Evolutionary conservation across 345 rosid species (phyloP), one percentile per base, ranked within the genome.

Genomic region (Lepidium aucheri): DNA sequence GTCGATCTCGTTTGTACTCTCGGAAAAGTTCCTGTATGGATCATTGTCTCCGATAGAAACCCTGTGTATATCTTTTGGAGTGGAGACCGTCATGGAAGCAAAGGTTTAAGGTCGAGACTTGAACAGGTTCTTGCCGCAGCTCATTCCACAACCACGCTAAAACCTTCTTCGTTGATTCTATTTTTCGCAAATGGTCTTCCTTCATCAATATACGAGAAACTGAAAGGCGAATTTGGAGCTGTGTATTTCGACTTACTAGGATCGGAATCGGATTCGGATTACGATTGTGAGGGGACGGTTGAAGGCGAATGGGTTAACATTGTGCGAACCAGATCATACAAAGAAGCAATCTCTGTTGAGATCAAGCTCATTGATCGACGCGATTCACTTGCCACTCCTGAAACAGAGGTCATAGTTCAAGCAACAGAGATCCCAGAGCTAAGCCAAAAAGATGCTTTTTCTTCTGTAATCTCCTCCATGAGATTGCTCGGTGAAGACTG

Each of bases 31-130:
- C 92, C 99, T 0, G 92, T 79, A 1, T 94, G 99, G 99, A 70
- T 90, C 32, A 63, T 90, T 14, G 97, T 90, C 16, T 90, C 99
- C 0, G 90, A 90, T 59, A 77, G 97, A 77, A 94, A 94, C 69
- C 95, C 95, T 2, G 78, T 16, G 9, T 85, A 85, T 68, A 66
- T 94, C 44, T 65, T 75, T 4, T 90, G 99, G 99, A 20, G 40
- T 9, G 74, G 58, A 32, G 53, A 69, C 30, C 56, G 69, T 20
- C 65, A 58, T 15, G 78, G 73, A 57, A 41, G 18, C 33, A 85
- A 82, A 73, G 96, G 90, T 17, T 78, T 88, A n/a, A 85, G 49
- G 50, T 73, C 57, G 38, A 83, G 90, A 38, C 55, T 94, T 43
- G 74, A 79, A 41, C 70, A 73, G 18, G 57, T 86, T 7, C 46